phyloP scores from a whole-genome alignment of 257 asterid species.

The Cruciata laevipes region DNA sequence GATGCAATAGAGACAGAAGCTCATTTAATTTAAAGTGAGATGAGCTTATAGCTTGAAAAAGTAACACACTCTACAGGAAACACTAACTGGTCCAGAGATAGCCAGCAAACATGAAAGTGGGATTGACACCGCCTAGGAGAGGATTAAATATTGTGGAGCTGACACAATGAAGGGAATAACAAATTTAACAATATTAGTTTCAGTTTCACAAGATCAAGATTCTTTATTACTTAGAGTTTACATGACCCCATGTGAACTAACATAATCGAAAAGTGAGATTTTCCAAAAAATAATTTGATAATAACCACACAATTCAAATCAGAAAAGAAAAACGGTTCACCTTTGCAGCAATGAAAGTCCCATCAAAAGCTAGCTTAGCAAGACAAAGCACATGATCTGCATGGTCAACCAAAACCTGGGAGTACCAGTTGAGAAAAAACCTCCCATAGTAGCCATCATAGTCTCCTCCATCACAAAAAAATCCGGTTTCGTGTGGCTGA shows the following conservation, averaged over 20 bases:
- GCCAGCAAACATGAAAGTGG: background rate
- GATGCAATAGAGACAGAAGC: background rate
- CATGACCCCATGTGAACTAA: background rate
- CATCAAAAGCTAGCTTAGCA: slow-evolving; percentile 59
- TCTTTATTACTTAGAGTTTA: background rate
- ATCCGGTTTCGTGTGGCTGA: slow-evolving; percentile 34
- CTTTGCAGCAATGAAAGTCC: slow-evolving; percentile 33
- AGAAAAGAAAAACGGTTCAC: slow-evolving; percentile 8
- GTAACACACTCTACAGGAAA: background rate
- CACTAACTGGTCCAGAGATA: background rate
- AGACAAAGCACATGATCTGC: slow-evolving; percentile 80
- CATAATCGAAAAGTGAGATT: background rate
- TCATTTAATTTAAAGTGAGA: background rate
- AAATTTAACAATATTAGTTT: no score
- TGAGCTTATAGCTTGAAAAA: background rate
- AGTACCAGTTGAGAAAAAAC: slow-evolving; percentile 72
- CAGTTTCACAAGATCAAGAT: background rate
- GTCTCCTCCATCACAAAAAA: slow-evolving; percentile 57
- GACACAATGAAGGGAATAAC: no score
- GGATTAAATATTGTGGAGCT: no score
- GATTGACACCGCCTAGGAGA: no score
- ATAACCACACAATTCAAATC: background rate
- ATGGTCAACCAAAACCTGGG: slow-evolving; percentile 58
- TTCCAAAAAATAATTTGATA: no score
- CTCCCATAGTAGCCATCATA: slow-evolving; percentile 58